phyloP scores from a whole-genome alignment of 768 basidiomycete species.

The Lactarius quietus region DNA sequence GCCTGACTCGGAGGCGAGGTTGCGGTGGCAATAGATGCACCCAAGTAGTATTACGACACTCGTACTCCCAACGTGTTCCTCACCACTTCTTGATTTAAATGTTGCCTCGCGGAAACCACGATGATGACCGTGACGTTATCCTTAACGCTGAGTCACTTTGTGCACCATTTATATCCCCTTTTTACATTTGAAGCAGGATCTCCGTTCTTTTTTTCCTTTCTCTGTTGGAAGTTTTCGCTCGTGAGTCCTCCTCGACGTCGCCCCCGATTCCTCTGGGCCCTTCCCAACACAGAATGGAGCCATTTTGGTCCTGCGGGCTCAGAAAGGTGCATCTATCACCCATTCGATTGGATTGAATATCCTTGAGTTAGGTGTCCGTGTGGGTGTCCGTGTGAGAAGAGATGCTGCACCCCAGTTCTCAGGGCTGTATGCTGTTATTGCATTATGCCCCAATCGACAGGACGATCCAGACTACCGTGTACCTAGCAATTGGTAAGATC shows the following conservation, averaged over 20 bases:
- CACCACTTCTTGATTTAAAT: neutral
- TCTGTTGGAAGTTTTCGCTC: constrained; percentile 14
- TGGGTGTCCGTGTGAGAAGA: constrained; percentile 30
- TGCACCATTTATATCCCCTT: constrained; percentile 5
- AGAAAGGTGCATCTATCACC: constrained; percentile 28
- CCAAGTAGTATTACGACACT: neutral
- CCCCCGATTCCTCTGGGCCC: constrained; percentile 4
- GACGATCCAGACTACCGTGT: neutral
- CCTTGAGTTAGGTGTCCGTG: constrained; percentile 25
- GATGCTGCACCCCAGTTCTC: constrained; percentile 32
- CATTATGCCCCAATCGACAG: constrained; percentile 28
- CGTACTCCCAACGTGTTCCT: neutral
- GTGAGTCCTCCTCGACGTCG: constrained; percentile 19
- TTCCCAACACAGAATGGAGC: constrained; percentile 30
- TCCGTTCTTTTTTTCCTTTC: constrained; percentile 16
- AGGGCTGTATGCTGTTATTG: constrained; percentile 34
- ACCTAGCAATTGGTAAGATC: constrained; percentile 30
- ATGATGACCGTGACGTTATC: neutral
- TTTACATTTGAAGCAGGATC: constrained; percentile 13
- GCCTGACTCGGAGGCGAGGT: neutral
- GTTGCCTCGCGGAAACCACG: neutral
- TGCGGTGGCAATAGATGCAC: neutral
- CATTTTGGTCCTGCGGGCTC: constrained; percentile 31
- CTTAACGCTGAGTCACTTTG: neutral
- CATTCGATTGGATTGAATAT: neutral